Evolutionary conservation across 2,329 filamentous ascomycete genomes (phyloP), one percentile per base, ranked within the genome.

Genomic region (Fusarium sp.): DNA sequence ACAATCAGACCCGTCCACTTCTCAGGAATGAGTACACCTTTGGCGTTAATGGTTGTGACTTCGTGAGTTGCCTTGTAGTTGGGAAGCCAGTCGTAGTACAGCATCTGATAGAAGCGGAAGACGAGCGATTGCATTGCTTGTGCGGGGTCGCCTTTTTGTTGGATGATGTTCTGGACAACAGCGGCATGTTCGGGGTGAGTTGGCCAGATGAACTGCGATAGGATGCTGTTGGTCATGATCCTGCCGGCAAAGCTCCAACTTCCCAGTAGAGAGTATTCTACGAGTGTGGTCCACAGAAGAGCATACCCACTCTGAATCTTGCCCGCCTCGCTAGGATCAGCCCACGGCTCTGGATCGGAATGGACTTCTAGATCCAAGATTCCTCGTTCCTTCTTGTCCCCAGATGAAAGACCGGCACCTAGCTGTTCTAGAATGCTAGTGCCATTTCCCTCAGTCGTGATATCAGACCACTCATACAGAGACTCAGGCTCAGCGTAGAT

Each of bases 101-200:
- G 30, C 60, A 55, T 56, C 25, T 58, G 42, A 6, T 69, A 40
- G 10, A 68, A 47, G 9, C 51, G 38, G 18, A 63, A 61, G 2
- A 30, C 44, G 8, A 59, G 25, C 0, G 44, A 53, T 9, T 51
- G 46, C 8, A 59, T n/a, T 7, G 56, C 59, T 2, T 34, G 38
- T 1, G 59, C 45, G 3, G 46, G 43, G 7, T 62, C 25, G 0
- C 12, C 30, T 4, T 53, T 71, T 9, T 18, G 16, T 20, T 46
- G 27, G 5, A 58, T 22, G 24, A 66, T 66, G 2, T 34, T 50
- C 27, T 51, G 63, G 8, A 71, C 55, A 1, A 64, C 25, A 7
- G 59, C 24, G 0, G 57, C 24, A 24, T 65, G 59, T 9, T 59
- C 67, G 0, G 44, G 51, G 5, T 71, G 53, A 0, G 59, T 38